These are phyloP conservation scores for Blastobotrys chiropterorum DNA, from an alignment of 805 yeast species.

Conservation along the genomic window DNA sequence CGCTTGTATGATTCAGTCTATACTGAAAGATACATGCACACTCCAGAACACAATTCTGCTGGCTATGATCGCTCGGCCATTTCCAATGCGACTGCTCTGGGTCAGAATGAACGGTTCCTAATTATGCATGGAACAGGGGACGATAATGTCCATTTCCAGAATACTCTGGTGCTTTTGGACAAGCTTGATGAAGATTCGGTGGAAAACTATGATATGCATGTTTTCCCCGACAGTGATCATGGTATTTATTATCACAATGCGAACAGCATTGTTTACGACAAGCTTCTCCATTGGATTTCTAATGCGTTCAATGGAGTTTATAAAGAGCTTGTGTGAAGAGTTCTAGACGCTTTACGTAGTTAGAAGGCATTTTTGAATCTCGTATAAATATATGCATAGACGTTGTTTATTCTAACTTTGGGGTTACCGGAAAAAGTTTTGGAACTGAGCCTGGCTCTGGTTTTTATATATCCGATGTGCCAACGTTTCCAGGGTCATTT, in stretches of 20 bases:
- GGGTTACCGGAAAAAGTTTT: no score
- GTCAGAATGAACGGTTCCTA: constrained; percentile 57
- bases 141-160: constrained; percentile 95
- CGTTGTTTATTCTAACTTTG: no score
- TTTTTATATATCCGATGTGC: no score
- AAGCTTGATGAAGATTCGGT: constrained; percentile 60
- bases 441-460: no score
- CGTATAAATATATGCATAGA: no score
- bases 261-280: constrained; percentile 61
- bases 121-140: constrained; percentile 97
- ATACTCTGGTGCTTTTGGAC: constrained; percentile 73
- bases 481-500: no score
- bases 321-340: constrained; percentile 8
- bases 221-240: constrained; percentile 93
- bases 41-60: constrained; percentile 56
- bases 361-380: no score
- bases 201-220: constrained; percentile 85
- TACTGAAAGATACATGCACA: constrained; percentile 91
- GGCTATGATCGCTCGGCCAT: constrained; percentile 62
- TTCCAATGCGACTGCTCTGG: constrained; percentile 49
- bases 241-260: constrained; percentile 77
- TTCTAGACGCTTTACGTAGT: no score
- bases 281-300: constrained; percentile 62
- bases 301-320: constrained; percentile 26
- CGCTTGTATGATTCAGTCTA: constrained; percentile 83